Base-by-base conservation (phyloP, 2,329 filamentous ascomycete genomes). In the Didymella glomerata region DNA sequence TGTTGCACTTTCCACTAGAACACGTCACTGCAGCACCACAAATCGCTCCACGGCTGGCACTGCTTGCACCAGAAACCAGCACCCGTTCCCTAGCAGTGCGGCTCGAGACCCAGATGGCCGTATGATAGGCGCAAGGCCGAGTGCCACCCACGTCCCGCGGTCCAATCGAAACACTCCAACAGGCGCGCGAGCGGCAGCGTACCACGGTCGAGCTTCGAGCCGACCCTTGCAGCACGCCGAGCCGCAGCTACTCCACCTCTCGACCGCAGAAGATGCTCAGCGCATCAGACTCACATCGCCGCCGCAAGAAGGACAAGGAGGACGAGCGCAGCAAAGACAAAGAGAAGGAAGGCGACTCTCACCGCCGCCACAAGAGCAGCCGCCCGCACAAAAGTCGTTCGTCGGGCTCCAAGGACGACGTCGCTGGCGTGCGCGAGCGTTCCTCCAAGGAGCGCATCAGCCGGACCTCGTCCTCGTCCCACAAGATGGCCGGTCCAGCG, bases 281-380 rank as follows among this genome's bases (percentile, higher is more conserved):
- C 66, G 68, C 71, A 46, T 73, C 73, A 44, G 74, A 77, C 63
- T 58, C 68, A 48, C 70, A 71, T 57, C 73, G 76, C 52, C 77
- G 77, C 60, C 76, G 76, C 63, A 76, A 72, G 55, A 78, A 77
- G 62, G 75, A 75, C 47, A 49, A 54, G 32, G 56, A 59, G 40
- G 11, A 16, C 28, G 50, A 54, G 28, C 27, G 40, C n/a, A 36
- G 18, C 28, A 45, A 45, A 9, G 20, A 45, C 54, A 57, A 59
- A 20, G 70, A 74, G 49, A 70, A 67, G 59, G 70, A 59, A 62
- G 65, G 60, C 54, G 56, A 70, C 24, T 5, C 22, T 3, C 22
- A 27, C 41, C 41, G 41, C 41, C 48, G 48, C 27, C 55, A 49
- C 22, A 58, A 53, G 42, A 70, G 62, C 47, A 71, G 56, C 62